Base-by-base conservation (phyloP, 495 filamentous ascomycete genomes). In the Amorphotheca resinae region DNA sequence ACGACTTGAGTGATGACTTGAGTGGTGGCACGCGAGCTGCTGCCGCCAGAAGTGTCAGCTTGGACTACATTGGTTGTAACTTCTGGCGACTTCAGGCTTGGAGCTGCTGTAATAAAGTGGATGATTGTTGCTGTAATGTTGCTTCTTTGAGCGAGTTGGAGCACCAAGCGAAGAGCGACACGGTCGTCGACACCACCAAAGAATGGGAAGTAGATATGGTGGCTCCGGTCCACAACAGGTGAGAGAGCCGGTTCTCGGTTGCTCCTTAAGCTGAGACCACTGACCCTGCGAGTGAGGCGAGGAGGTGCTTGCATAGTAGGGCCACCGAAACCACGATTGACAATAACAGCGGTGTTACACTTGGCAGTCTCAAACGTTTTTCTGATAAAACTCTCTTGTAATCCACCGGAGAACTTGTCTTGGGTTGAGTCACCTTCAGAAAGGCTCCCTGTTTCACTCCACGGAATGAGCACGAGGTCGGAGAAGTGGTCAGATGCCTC, bases 191-290 rank as follows among this genome's bases (percentile, higher is more conserved):
- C 58, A 3, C 87, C 85, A 33, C 91, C 91, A 45, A 93, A 77
- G 63, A 82, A 95, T 2, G 86, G 85, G 39, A 94, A 65, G 52
- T 93, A 86, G 48, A 98, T 68, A 50, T 93, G 87, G 55, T 94
- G 88, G 22, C 74, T 77, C 41, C 76, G 81, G 49, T 84, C 72
- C 9, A 61, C 60, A 32, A 76, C 62, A 11, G 68, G 78, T 33
- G 51, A 55, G 22, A 63, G 61, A 8, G 64, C 61, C 33, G 57
- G 42, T 42, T 70, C 69, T 2, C 64, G 59, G n/a, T 62, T 52
- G 41, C 59, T 75, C 34, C 68, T 71, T n/a, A 80, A 59, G 22
- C 78, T 84, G 9, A 77, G 50, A 15, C 60, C 63, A 49, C 80
- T 83, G 3, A 61, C 46, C 4, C 58, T 45, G 12, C 64, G 64